A percentile compares a stretch with the other conserved stretches of the same genome.
phyloP scores from a whole-genome alignment of 1,139 yeast genomes.

The Hyphopichia buzzinii region DNA sequence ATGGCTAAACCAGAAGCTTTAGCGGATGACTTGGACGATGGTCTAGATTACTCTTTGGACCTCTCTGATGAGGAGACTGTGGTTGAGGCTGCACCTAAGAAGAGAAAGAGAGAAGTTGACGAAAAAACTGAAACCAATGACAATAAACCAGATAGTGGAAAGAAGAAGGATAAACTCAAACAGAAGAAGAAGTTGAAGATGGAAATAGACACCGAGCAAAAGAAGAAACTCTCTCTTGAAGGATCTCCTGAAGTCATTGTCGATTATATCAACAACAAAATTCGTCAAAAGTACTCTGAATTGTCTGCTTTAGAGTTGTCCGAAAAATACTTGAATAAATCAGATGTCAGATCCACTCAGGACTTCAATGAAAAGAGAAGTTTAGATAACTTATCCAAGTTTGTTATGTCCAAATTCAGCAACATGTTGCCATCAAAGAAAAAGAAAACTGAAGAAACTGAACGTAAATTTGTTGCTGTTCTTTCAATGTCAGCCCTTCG shows the following conservation, averaged over 20 bases:
- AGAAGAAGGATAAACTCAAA: constrained; percentile 36
- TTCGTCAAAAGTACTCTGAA: constrained; percentile 51
- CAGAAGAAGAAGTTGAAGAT: constrained; percentile 57
- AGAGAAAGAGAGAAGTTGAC: constrained; percentile 9
- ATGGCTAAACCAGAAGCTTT: no score
- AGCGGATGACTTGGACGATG: constrained; percentile 67
- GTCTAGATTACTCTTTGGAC: constrained; percentile 55
- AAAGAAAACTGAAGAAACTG: constrained; percentile 20
- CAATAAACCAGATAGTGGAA: constrained; percentile 18
- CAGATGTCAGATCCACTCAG: constrained; percentile 49
- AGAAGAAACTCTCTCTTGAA: constrained; percentile 48
- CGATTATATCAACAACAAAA: constrained; percentile 55
- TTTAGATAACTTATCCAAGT: constrained; percentile 46
- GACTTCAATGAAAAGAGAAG: constrained; percentile 44
- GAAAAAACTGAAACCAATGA: constrained; percentile 12
- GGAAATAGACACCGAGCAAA: constrained; percentile 55
- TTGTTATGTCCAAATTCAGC: constrained; percentile 40
- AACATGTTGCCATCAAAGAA: constrained; percentile 39
- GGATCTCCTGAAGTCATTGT: constrained; percentile 52
- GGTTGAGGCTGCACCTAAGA: constrained; percentile 9
- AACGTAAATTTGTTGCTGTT: constrained; percentile 51
- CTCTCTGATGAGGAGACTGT: constrained; percentile 16
- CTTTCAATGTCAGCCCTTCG: constrained; percentile 69
- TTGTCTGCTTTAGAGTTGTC: constrained; percentile 62
- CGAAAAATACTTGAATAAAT: constrained; percentile 52